Conservation (phyloP, 176 grass and related monocot genomes). For the Pontederia paniculata region DNA sequence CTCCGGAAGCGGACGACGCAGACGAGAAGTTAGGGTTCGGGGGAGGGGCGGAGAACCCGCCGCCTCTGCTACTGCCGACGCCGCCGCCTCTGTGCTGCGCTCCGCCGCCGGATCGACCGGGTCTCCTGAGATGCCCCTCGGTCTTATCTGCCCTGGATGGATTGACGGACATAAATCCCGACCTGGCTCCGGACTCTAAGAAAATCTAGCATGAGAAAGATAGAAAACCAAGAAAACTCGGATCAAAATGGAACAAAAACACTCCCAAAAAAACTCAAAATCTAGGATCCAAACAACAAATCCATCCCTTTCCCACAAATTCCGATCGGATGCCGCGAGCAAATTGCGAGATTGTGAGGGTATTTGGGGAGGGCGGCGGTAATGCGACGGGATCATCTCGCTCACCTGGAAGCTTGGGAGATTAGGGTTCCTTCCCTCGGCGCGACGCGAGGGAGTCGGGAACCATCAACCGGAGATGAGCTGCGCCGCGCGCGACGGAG, state of each 20-base stretch:
- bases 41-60: constrained; percentile 11
- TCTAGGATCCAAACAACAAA: too few species aligned
- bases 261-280: too few species aligned
- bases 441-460: constrained; percentile 23
- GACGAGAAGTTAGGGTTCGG: constrained; percentile 22
- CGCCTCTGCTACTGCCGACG: constrained; percentile 27
- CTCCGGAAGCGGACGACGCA: constrained; percentile 6
- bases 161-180: constrained; percentile 67
- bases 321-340: too few species aligned
- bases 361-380: too few species aligned
- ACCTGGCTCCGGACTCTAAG: constrained; percentile 20
- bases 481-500: background rate
- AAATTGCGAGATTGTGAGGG: too few species aligned
- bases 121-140: constrained; percentile 61
- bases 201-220: background rate
- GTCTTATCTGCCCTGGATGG: constrained; percentile 38
- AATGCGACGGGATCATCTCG: too few species aligned
- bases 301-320: too few species aligned
- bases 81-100: constrained; percentile 57
- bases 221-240: constrained; percentile 8
- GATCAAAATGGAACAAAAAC: constrained; percentile 1
- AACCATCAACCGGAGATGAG: constrained; percentile 10
- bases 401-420: background rate
- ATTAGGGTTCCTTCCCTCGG: constrained; percentile 25
- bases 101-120: constrained; percentile 58